Conservation (phyloP, 2,329 filamentous ascomycete species). For the Fusarium protoensiforme region DNA sequence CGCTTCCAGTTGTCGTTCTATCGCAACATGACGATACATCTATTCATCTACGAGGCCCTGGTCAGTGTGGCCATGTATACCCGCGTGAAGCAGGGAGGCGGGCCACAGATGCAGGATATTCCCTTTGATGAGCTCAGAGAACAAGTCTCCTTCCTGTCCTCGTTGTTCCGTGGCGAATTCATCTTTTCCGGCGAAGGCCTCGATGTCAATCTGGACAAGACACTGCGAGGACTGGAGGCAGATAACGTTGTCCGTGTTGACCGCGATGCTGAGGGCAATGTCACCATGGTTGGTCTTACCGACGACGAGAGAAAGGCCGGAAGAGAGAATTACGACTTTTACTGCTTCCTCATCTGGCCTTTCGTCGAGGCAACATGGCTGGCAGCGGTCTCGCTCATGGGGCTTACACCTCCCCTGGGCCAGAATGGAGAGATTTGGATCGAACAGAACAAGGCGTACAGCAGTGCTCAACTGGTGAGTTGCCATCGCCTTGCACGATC, state of each 20-base stretch:
- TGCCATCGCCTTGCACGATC: not conserved
- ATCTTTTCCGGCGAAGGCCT: conserved; percentile 94
- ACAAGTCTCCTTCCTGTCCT: conserved; percentile 90
- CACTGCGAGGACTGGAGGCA: conserved; percentile 78
- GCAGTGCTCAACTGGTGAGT: conserved; percentile 81
- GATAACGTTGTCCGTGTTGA: conserved; percentile 81
- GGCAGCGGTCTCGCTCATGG: conserved; percentile 87
- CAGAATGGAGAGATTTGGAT: conserved; percentile 79
- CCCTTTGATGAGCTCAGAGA: conserved; percentile 76
- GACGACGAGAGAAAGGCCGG: conserved; percentile 80
- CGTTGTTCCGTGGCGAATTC: conserved; percentile 95
- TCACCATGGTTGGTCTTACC: conserved; percentile 79
- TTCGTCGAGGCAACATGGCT: conserved; percentile 97
- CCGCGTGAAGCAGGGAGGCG: conserved; percentile 90
- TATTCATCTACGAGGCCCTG: conserved; percentile 93
- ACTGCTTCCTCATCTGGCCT: conserved; percentile 98
- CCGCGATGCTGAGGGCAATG: conserved; percentile 63
- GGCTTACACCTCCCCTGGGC: conserved; percentile 77
- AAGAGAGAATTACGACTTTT: conserved; percentile 97
- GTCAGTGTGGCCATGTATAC: conserved; percentile 93
- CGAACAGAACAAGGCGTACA: conserved; percentile 79
- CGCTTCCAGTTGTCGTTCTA: conserved; percentile 98
- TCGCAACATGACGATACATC: conserved; percentile 98
- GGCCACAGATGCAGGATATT: conserved; percentile 82
- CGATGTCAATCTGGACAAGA: conserved; percentile 81